Evolutionary conservation across 495 filamentous ascomycete species (phyloP), one percentile per base, ranked within the genome.

Genomic region (Chlorociboria aeruginascens): DNA sequence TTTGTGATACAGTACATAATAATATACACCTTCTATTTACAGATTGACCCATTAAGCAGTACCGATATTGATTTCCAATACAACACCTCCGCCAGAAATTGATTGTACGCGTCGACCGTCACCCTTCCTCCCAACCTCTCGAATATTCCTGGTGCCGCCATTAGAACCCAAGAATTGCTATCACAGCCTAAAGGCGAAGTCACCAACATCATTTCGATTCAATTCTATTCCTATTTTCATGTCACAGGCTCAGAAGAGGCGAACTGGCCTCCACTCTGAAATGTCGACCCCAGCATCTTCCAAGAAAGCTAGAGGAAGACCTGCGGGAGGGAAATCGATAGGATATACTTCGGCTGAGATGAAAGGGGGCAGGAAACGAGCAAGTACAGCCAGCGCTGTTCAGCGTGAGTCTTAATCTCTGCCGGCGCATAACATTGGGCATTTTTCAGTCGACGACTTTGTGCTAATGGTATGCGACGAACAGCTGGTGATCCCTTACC

Each of bases 401-500:
- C 42, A 49, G 14, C 52, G 52, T 54, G 30, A 48, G 50, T 53
- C 43, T 33, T 40, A 16, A 30, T 30, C 11, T 43, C 35, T 8
- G 7, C n/a, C 16, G 16, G 17, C 40, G 33, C 40, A 14, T 31
- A 33, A 3, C 7, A n/a, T 35, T 32, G 48, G n/a, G 33, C 10
- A 13, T 16, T 25, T 25, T 25, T 43, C n/a, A 17, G 29, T 4
- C 20, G 35, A 35, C 9, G 32, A 37, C 2, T 28, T 17, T 13
- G 28, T 28, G 28, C n/a, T 39, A 32, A 44, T 14, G 32, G 17
- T 1, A 29, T 45, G 38, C 8, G 20, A 40, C 44, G 46, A 33
- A 32, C 48, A 89, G 84, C 83, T 51, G 85, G 82, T 33, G 83
- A 89, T 52, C 82, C 82, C 32, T 68, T 82, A 42, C 85, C 83